phyloP scores from a whole-genome alignment of 495 filamentous ascomycete genomes.

The Xylaria flabelliformis region DNA sequence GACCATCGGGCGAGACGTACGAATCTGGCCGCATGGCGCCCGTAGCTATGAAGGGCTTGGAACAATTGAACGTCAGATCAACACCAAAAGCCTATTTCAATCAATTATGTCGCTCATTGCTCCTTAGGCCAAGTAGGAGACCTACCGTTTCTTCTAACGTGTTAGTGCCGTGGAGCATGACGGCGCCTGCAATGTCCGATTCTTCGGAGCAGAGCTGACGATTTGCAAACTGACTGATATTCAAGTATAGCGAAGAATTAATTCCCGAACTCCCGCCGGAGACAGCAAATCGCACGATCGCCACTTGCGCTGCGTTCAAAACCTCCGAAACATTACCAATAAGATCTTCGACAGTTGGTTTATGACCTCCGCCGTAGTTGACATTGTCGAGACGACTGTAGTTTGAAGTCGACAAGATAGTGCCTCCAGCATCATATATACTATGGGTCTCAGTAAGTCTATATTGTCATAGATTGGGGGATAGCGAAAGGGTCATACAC shows the following conservation, averaged over 20 bases:
- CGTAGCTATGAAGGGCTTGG: conserved; percentile 56
- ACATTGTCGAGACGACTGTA: conserved; percentile 8
- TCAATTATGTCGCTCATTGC: not conserved
- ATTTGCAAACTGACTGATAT: conserved; percentile 51
- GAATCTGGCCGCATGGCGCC: conserved; percentile 58
- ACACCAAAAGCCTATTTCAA: conserved; percentile 52
- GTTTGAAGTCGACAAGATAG: conserved; percentile 1
- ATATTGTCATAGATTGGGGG: not conserved
- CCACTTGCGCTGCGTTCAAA: not conserved
- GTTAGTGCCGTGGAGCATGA: conserved; percentile 60
- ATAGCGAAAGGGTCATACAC: not conserved
- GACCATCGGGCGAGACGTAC: conserved; percentile 56
- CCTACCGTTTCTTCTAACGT: conserved; percentile 49
- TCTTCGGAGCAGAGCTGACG: conserved; percentile 45
- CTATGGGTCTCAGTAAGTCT: not conserved
- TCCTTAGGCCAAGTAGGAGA: not conserved
- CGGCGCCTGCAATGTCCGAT: conserved; percentile 51
- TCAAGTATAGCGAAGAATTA: conserved; percentile 51
- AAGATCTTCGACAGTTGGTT: not conserved
- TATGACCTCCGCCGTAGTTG: not conserved
- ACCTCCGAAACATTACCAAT: not conserved
- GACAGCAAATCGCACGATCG: conserved; percentile 31
- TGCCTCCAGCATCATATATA: not conserved
- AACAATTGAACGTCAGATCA: conserved; percentile 54
- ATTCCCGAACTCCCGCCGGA: conserved; percentile 46